Base-by-base conservation (phyloP, 352 stramenopile species). In the Globisporangium nunn region DNA sequence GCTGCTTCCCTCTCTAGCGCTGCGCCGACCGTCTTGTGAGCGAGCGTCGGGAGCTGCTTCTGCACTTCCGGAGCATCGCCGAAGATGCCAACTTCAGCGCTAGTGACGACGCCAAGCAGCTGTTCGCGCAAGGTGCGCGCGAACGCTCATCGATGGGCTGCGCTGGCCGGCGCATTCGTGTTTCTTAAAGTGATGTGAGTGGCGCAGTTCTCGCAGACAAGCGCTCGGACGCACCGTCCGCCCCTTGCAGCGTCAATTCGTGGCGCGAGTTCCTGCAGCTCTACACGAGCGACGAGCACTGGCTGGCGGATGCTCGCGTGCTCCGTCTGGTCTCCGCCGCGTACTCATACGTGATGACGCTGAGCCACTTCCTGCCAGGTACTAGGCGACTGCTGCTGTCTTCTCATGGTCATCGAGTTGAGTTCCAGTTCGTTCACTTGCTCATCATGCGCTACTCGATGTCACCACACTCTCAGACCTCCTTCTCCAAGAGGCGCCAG, bases 311-410 rank as follows among this genome's bases (percentile, higher is more conserved):
- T 49, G 31, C 52, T 33, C 62, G 59, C 33, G 68, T 68, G 5
- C 11, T 84, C 31, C 67, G 78, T 6, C 66, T 91, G 30, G 54
- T 86, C 8, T 91, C 81, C 6, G 80, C 79, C 12, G 74, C 75
- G 14, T 89, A 84, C 69, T 87, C 78, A 18, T 91, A 78, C 58
- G 71, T 82, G 47, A 71, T 85, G 63, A 91, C 81, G 18, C 68
- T 91, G 23, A 70, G 59, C 30, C 66, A 66, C 35, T 82, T 77
- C 54, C 45, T 80, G 6, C 68, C 65, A 64, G 55, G 71, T 64
- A 53, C 29, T 47, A n/a, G 18, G 23, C 28, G 15, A 30, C n/a
- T 18, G 43, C 18, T 12, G 18, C 10, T 62, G 12, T 10, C 18
- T 58, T 11, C 3, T 10, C 23, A 12, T 14, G 29, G 23, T 35